phyloP scores from a whole-genome alignment of 768 basidiomycete genomes.

The Serendipita vermifera region DNA sequence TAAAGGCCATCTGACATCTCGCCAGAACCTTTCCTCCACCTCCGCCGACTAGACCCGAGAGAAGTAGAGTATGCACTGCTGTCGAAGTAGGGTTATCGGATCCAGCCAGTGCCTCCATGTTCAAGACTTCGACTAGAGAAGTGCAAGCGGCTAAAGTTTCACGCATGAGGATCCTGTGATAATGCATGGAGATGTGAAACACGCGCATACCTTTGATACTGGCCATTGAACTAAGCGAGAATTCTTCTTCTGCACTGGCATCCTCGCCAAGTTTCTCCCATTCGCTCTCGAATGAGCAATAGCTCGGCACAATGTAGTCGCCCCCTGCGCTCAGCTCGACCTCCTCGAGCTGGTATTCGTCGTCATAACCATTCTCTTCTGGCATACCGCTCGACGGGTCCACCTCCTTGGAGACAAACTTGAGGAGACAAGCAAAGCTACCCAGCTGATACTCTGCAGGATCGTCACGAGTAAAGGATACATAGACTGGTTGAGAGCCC shows the following conservation, averaged over 20 bases:
- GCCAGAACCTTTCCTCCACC: constrained; percentile 95
- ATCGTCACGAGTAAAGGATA: constrained; percentile 76
- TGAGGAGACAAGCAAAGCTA: constrained; percentile 82
- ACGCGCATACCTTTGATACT: constrained; percentile 69
- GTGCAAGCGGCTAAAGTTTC: constrained; percentile 72
- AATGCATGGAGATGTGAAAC: no score
- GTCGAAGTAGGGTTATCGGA: constrained; percentile 68
- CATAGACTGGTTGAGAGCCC: constrained; percentile 81
- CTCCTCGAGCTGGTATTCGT: constrained; percentile 96
- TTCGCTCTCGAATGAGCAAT: constrained; percentile 81
- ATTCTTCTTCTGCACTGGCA: constrained; percentile 79
- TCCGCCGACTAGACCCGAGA: constrained; percentile 81
- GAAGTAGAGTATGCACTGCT: constrained; percentile 85
- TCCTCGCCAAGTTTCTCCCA: constrained; percentile 85
- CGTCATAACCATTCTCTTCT: constrained; percentile 97
- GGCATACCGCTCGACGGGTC: constrained; percentile 92
- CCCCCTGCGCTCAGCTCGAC: constrained; percentile 83
- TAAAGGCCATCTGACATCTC: constrained; percentile 91
- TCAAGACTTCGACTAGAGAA: constrained; percentile 88
- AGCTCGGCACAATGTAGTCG: constrained; percentile 94
- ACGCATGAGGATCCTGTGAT: not conserved
- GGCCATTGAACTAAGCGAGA: constrained; percentile 82
- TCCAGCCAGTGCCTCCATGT: constrained; percentile 94
- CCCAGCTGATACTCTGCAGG: constrained; percentile 67
- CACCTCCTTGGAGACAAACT: constrained; percentile 93